Conservation (phyloP, 164 flowering plant species). For the Vitis cinerea region DNA sequence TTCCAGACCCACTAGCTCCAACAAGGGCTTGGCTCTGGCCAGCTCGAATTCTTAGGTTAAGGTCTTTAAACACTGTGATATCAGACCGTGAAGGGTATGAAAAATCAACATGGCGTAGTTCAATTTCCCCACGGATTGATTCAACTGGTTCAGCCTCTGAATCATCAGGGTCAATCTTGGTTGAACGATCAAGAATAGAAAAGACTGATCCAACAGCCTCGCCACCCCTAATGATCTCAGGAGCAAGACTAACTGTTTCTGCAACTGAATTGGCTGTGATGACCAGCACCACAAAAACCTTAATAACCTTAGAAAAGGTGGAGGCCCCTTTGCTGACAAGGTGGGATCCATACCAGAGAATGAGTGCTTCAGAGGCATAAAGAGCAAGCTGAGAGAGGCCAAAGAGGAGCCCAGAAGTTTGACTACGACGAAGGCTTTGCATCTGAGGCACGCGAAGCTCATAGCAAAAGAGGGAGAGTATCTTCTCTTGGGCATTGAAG, state of each 20-base stretch:
- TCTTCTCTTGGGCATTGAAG: conserved; percentile 89
- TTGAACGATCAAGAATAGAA: conserved; percentile 70
- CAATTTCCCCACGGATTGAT: conserved; percentile 83
- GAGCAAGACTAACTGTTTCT: conserved; percentile 95
- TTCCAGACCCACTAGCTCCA: conserved; percentile 99
- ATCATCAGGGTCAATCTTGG: conserved; percentile 93
- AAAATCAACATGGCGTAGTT: conserved; percentile 86
- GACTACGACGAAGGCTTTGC: conserved; percentile 71
- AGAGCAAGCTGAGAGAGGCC: conserved; percentile 95
- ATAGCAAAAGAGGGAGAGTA: conserved; percentile 70
- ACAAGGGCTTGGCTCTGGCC: conserved; percentile 97
- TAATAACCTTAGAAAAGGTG: conserved; percentile 91
- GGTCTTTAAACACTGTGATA: conserved; percentile 66
- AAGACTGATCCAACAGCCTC: conserved; percentile 90
- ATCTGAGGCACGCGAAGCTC: conserved; percentile 77
- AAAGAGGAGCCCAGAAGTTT: conserved; percentile 74
- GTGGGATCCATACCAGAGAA: conserved; percentile 93
- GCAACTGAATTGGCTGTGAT: conserved; percentile 96
- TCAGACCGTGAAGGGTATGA: conserved; percentile 92
- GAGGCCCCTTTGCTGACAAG: conserved; percentile 83
- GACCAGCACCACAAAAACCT: conserved; percentile 90
- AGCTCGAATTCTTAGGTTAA: conserved; percentile 78
- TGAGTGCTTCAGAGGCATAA: conserved; percentile 84
- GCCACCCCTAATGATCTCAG: conserved; percentile 89
- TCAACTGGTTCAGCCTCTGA: conserved; percentile 71